Conservation (phyloP, 2,329 filamentous ascomycete species). For the Colletotrichum viniferum region DNA sequence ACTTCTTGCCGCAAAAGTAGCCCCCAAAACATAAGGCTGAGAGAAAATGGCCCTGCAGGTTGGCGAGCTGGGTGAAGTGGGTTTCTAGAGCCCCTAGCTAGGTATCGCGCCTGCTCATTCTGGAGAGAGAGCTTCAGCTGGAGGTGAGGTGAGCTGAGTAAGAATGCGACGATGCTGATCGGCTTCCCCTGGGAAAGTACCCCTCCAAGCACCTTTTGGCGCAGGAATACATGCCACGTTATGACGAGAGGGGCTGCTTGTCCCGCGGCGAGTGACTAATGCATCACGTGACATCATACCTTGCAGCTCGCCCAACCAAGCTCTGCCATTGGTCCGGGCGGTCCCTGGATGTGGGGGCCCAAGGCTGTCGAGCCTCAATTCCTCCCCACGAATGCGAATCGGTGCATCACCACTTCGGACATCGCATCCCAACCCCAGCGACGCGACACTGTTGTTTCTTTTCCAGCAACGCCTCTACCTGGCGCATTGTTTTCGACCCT, state of each 20-base stretch:
- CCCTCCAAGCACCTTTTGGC: not conserved
- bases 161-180: not conserved
- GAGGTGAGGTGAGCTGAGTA: not conserved
- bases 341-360: slow-evolving; percentile 4
- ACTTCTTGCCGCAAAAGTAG: not conserved
- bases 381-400: slow-evolving; percentile 19
- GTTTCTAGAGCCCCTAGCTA: not conserved
- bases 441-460: slow-evolving; percentile 18
- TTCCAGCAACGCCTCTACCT: not conserved
- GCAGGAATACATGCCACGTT: not conserved
- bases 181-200: not conserved
- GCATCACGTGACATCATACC: not conserved
- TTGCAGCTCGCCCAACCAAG: not conserved
- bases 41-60: not conserved
- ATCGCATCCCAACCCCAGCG: slow-evolving; percentile 18
- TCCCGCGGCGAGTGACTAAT: not conserved
- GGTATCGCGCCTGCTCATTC: not conserved
- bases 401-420: slow-evolving; percentile 19
- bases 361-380: slow-evolving; percentile 20
- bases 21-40: not conserved
- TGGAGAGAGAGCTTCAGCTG: not conserved
- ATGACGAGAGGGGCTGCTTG: slow-evolving; percentile 1
- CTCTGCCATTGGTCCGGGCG: slow-evolving; percentile 4
- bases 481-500: slow-evolving; percentile 18
- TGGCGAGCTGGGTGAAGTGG: not conserved